These are phyloP conservation scores for Asterochloris sp. DNA, from an alignment of 139 green algal species.

Conservation along the genomic window DNA sequence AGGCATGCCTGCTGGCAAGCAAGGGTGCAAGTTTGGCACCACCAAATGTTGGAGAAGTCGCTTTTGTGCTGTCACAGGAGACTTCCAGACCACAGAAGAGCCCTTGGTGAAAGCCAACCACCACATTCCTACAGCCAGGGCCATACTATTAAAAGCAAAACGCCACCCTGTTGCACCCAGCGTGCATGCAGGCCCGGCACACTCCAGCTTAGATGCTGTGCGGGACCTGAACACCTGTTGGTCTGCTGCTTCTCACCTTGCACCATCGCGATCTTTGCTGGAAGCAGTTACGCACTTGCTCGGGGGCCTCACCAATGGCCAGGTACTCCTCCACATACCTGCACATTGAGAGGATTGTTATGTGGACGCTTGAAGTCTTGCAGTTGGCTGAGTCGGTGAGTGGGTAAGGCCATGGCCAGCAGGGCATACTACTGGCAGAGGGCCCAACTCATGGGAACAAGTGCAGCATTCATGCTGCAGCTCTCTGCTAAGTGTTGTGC, in stretches of 20 bases:
- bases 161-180: background rate
- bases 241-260: conserved; percentile 42
- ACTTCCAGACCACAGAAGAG: background rate
- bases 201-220: too few relatives aligned
- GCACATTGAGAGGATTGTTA: too few relatives aligned
- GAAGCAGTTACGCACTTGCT: conserved; percentile 80
- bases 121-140: background rate
- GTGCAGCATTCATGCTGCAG: too few relatives aligned
- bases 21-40: too few relatives aligned
- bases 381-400: too few relatives aligned
- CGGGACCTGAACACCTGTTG: too few relatives aligned
- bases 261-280: conserved; percentile 78
- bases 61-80: background rate
- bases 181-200: background rate
- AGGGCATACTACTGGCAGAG: too few relatives aligned
- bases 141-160: background rate
- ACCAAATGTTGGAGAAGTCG: too few relatives aligned
- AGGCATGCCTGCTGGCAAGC: too few relatives aligned
- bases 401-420: too few relatives aligned
- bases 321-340: conserved; percentile 72
- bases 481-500: too few relatives aligned
- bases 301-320: conserved; percentile 70
- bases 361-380: background rate
- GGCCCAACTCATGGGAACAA: too few relatives aligned
- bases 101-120: background rate